Conservation (phyloP, 2,329 filamentous ascomycete genomes). For the Drechslerella coelobrocha region DNA sequence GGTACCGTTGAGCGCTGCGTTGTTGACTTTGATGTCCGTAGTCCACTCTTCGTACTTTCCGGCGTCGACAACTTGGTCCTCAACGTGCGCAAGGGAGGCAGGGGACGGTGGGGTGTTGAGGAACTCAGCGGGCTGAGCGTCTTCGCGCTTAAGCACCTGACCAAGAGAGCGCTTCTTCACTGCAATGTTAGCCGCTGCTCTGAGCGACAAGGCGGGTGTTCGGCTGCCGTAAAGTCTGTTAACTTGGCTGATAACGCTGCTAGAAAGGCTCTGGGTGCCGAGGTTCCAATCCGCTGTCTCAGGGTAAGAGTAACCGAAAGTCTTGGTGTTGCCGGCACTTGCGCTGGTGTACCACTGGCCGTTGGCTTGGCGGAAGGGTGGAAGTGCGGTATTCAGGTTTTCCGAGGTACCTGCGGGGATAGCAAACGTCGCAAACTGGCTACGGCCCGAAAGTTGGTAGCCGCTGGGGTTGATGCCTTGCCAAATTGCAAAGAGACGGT, state of each 20-base stretch:
- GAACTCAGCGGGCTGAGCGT: constrained; percentile 12
- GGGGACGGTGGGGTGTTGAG: constrained; percentile 33
- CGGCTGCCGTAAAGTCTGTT: constrained; percentile 68
- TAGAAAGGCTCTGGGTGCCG: constrained; percentile 57
- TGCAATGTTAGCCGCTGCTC: constrained; percentile 18
- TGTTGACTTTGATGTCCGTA: constrained; percentile 57
- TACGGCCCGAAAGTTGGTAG: constrained; percentile 16
- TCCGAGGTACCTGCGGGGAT: constrained; percentile 42
- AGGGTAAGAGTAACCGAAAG: constrained; percentile 77
- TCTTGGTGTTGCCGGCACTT: constrained; percentile 58
- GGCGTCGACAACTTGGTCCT: constrained; percentile 39
- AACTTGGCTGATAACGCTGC: constrained; percentile 63
- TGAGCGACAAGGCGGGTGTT: constrained; percentile 51
- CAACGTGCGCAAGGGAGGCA: constrained; percentile 21
- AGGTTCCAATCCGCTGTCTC: constrained; percentile 65
- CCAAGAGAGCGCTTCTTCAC: constrained; percentile 41
- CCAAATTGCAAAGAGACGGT: constrained; percentile 78
- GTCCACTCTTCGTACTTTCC: constrained; percentile 57
- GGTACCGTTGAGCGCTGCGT: constrained; percentile 56
- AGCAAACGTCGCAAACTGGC: constrained; percentile 20
- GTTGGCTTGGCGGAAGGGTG: constrained; percentile 51
- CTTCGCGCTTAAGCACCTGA: constrained; percentile 17
- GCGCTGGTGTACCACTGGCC: constrained; percentile 50
- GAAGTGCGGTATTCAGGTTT: constrained; percentile 51
- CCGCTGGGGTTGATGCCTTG: constrained; percentile 70